Evolutionary conservation across 2,329 filamentous ascomycete genomes (phyloP).

Genomic region (Cercospora beticola): DNA sequence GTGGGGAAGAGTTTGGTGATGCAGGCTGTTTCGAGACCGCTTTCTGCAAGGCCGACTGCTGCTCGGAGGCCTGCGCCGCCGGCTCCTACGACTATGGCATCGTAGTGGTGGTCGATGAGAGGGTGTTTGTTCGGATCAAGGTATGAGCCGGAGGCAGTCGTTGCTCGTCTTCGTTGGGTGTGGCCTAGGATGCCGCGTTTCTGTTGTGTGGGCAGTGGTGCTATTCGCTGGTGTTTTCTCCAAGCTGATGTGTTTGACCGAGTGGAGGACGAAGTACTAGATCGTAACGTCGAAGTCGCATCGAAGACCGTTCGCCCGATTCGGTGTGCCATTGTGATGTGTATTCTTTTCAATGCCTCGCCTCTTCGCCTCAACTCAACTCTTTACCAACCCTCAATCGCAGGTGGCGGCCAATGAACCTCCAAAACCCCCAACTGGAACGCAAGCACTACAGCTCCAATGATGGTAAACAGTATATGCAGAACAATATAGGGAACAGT

Average conservation of each 20-base stretch:
- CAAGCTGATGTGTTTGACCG: slow-evolving; percentile 11
- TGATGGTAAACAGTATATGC: background rate
- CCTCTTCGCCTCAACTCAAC: background rate
- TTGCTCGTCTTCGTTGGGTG: slow-evolving; percentile 32
- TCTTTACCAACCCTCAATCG: background rate
- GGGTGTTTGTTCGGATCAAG: slow-evolving; percentile 65
- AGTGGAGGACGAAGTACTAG: slow-evolving; percentile 11
- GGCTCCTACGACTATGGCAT: slow-evolving; percentile 56
- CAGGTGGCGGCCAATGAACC: slow-evolving; percentile 5
- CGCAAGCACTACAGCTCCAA: background rate
- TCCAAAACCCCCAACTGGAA: background rate
- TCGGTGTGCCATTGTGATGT: slow-evolving; percentile 20
- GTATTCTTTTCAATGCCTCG: background rate
- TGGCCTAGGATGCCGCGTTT: slow-evolving; percentile 27
- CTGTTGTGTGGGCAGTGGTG: slow-evolving; percentile 17
- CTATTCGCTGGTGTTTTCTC: slow-evolving; percentile 9
- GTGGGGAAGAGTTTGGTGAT: slow-evolving; percentile 63
- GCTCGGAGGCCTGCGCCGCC: slow-evolving; percentile 64
- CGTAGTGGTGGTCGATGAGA: slow-evolving; percentile 96
- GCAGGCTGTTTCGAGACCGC: slow-evolving; percentile 64
- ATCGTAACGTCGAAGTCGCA: slow-evolving; percentile 16
- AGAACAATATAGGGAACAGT: background rate
- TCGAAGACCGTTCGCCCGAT: slow-evolving; percentile 20
- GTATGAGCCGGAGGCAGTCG: slow-evolving; percentile 24
- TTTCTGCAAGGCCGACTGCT: slow-evolving; percentile 63